phyloP scores from a whole-genome alignment of 176 grass and related monocot species.

The Saccharum officinarum region DNA sequence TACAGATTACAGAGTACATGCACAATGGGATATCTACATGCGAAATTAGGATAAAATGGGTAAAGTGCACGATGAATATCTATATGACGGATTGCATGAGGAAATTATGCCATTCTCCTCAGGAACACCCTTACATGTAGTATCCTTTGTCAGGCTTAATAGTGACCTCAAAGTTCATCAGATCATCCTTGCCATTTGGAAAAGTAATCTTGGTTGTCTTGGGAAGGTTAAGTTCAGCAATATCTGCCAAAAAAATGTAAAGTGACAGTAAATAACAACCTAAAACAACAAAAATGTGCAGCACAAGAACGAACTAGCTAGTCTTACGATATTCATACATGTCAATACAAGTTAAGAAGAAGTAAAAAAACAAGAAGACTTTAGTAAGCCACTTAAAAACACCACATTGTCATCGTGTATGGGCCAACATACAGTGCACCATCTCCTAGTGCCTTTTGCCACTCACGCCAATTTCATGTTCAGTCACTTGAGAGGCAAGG shows the following conservation, averaged over 20 bases:
- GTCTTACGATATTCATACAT: not conserved
- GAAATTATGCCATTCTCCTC: not conserved
- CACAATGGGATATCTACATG: not conserved
- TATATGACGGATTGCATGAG: not conserved
- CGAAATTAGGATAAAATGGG: not conserved
- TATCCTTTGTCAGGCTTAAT: constrained; percentile 75
- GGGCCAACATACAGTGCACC: not conserved
- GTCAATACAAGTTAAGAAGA: not conserved
- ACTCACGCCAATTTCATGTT: no score
- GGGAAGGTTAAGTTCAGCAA: constrained; percentile 75
- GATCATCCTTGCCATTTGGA: constrained; percentile 82
- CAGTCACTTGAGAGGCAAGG: no score
- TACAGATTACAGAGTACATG: not conserved
- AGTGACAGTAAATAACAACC: not conserved
- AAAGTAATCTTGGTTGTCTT: constrained; percentile 66
- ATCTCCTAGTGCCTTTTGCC: no score
- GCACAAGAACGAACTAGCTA: not conserved
- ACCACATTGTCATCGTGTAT: not conserved
- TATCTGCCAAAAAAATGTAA: constrained; percentile 45
- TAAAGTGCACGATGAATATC: not conserved
- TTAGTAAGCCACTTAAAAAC: not conserved
- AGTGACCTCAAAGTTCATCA: constrained; percentile 71
- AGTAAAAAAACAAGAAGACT: not conserved
- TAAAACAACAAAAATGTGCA: not conserved
- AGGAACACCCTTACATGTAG: constrained; percentile 57